Conservation (phyloP, 345 rosid genomes). For the Lepidium africanum region DNA sequence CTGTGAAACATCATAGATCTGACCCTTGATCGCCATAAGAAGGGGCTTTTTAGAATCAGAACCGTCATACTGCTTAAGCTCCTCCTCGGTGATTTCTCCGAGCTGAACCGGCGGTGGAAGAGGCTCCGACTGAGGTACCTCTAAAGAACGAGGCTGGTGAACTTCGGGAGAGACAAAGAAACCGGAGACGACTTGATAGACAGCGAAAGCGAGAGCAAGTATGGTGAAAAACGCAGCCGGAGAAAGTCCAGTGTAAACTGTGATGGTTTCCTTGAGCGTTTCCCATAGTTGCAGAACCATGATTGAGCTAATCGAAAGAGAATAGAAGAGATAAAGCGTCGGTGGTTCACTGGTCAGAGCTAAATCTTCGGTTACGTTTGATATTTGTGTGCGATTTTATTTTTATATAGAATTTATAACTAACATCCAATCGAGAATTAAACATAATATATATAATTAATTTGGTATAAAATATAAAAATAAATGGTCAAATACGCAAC, state of each 20-base stretch:
- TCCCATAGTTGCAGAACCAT: conserved; percentile 93
- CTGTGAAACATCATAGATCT: conserved; percentile 98
- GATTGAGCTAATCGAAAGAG: neutral
- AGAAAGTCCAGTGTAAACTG: conserved; percentile 82
- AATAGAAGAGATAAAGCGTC: neutral
- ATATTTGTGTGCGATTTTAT: neutral
- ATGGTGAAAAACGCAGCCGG: conserved; percentile 78
- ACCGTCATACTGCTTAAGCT: conserved; percentile 78
- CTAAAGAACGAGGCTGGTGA: conserved; percentile 36
- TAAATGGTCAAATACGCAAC: conserved; percentile 14
- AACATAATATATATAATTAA: neutral
- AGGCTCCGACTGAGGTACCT: conserved; percentile 50
- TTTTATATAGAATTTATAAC: neutral
- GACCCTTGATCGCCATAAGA: conserved; percentile 97
- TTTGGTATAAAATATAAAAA: neutral
- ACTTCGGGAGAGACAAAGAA: conserved; percentile 46
- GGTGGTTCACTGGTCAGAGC: neutral
- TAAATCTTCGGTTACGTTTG: neutral
- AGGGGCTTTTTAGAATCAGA: conserved; percentile 72
- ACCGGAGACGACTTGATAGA: conserved; percentile 63
- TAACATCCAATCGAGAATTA: neutral
- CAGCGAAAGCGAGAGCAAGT: conserved; percentile 59
- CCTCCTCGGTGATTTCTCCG: conserved; percentile 83
- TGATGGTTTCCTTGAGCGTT: conserved; percentile 66
- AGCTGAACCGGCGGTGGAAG: conserved; percentile 95